Conservation (phyloP, 345 rosid genomes). For the Crucihimalaya himalaica region DNA sequence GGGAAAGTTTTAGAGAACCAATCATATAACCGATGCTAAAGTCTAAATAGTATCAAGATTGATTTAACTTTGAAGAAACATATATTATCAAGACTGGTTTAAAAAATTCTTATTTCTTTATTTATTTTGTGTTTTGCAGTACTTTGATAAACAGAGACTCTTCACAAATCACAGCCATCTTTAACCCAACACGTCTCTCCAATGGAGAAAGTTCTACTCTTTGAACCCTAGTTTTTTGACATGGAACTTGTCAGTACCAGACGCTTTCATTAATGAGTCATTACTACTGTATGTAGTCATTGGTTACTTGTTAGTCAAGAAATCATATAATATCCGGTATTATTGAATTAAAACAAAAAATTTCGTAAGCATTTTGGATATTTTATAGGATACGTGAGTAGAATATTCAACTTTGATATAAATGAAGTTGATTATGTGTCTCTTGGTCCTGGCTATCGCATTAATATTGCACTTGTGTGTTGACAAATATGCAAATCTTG, state of each 20-base stretch:
- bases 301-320: constrained; percentile 9
- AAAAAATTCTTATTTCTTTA: neutral
- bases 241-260: constrained; percentile 65
- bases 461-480: constrained; percentile 19
- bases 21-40: neutral
- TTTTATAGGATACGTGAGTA: neutral
- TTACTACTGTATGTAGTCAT: neutral
- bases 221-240: constrained; percentile 67
- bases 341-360: neutral
- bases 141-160: constrained; percentile 78
- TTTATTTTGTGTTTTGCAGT: constrained; percentile 41
- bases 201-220: constrained; percentile 81
- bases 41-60: neutral
- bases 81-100: constrained; percentile 1
- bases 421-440: constrained; percentile 23
- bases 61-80: neutral
- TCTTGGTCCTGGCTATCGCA: constrained; percentile 14
- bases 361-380: constrained; percentile 20
- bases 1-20: neutral
- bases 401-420: constrained; percentile 28
- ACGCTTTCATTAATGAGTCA: constrained; percentile 25
- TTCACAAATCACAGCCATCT: constrained; percentile 79
- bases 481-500: constrained; percentile 1
- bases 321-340: neutral
- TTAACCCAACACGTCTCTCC: constrained; percentile 78